A percentile compares a stretch with the other conserved stretches of the same genome.
Evolutionary conservation across 345 rosid genomes (phyloP).

Genomic region (sweet orange (Citrus sinensis)): DVS_A1.0 CM039163.1:3228001-3228500

Average conservation of each 20-base stretch:
- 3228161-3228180: conserved; percentile 53
- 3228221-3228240: conserved; percentile 47
- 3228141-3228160: not conserved
- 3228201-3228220: conserved; percentile 35
- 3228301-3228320: not conserved
- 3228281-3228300: not conserved
- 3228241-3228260: conserved; percentile 6
- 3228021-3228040: too few relatives aligned
- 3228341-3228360: not conserved
- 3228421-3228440: not conserved
- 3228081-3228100: not conserved
- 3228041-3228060: not conserved
- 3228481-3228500: not conserved
- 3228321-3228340: not conserved
- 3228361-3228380: not conserved
- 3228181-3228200: conserved; percentile 18
- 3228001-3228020: not conserved
- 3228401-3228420: not conserved
- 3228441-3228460: not conserved
- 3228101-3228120: not conserved
- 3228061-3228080: too few relatives aligned
- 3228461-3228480: not conserved
- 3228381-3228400: not conserved
- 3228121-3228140: not conserved
- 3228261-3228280: not conserved